Conservation (phyloP, 306 rosid genomes). For the Mucuna pruriens region DNA sequence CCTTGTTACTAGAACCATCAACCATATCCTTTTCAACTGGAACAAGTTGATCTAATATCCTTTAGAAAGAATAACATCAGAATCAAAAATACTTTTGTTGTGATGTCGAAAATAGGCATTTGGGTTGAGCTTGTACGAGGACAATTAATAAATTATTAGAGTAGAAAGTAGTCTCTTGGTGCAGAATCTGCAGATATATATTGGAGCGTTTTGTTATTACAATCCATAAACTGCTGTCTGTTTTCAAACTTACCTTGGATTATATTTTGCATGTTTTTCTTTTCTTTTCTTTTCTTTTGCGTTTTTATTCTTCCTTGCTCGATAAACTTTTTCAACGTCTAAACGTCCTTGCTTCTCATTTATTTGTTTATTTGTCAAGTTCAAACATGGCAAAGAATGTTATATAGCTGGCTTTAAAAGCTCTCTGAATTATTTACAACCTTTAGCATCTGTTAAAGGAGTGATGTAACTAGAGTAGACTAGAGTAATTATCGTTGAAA, state of each 20-base stretch:
- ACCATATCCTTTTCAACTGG: slow-evolving; percentile 48
- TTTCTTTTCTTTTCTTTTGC: background rate
- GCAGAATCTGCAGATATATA: background rate
- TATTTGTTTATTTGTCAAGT: background rate
- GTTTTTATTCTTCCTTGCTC: background rate
- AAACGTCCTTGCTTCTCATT: background rate
- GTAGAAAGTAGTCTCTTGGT: background rate
- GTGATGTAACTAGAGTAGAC: slow-evolving; percentile 5
- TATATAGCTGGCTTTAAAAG: background rate
- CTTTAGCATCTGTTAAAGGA: background rate
- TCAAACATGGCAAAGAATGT: background rate
- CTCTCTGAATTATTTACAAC: background rate
- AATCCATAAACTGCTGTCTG: background rate
- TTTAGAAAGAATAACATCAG: slow-evolving; percentile 29
- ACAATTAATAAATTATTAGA: slow-evolving; percentile 25
- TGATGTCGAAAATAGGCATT: slow-evolving; percentile 32
- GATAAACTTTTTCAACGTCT: background rate
- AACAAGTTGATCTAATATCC: slow-evolving; percentile 31
- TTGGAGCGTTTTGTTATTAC: background rate
- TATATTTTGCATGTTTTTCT: background rate
- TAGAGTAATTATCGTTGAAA: slow-evolving; percentile 15
- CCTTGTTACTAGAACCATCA: slow-evolving; percentile 36
- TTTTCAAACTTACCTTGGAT: background rate
- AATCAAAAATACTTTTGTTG: slow-evolving; percentile 42
- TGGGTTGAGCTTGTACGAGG: slow-evolving; percentile 21